Percentiles rank a stretch among this genome's conserved stretches.
These are phyloP conservation scores for Cymbopogon citratus DNA, from an alignment of 176 grass and related monocot species.

Conservation along the genomic window DNA sequence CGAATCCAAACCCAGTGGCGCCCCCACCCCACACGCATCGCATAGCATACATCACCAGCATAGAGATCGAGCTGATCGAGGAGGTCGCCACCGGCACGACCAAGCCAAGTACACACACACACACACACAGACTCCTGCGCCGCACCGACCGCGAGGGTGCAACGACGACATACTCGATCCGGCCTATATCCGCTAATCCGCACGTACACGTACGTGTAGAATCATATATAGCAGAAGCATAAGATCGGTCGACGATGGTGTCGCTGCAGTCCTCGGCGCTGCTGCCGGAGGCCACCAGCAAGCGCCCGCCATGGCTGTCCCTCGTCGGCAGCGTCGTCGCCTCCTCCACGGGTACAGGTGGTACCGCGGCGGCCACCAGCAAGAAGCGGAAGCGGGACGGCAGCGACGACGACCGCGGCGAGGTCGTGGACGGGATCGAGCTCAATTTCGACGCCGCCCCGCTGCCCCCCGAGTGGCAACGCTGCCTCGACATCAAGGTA, in stretches of 20 bases:
- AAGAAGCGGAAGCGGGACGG: slow-evolving; percentile 60
- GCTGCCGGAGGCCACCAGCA: slow-evolving; percentile 51
- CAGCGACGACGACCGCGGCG: neutral
- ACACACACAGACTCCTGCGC: neutral
- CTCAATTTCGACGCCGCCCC: slow-evolving; percentile 68
- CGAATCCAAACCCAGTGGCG: slow-evolving; percentile 25
- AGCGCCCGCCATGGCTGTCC: slow-evolving; percentile 40
- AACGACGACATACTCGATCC: neutral
- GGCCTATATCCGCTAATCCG: neutral
- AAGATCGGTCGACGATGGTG: slow-evolving; percentile 40
- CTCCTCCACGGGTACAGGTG: neutral
- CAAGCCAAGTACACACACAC: slow-evolving; percentile 10
- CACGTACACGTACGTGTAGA: neutral
- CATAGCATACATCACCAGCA: neutral
- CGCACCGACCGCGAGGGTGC: neutral
- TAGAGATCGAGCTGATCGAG: neutral
- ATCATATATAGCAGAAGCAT: neutral
- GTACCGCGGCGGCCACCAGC: neutral
- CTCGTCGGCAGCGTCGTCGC: slow-evolving; percentile 18
- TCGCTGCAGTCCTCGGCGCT: slow-evolving; percentile 54
- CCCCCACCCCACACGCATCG: neutral
- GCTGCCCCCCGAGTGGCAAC: slow-evolving; percentile 82
- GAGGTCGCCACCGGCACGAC: neutral
- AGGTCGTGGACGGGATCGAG: slow-evolving; percentile 50
- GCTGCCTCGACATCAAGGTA: slow-evolving; percentile 93